Conservation (phyloP, 805 yeast genomes). For the Pichia cabralensis region DNA sequence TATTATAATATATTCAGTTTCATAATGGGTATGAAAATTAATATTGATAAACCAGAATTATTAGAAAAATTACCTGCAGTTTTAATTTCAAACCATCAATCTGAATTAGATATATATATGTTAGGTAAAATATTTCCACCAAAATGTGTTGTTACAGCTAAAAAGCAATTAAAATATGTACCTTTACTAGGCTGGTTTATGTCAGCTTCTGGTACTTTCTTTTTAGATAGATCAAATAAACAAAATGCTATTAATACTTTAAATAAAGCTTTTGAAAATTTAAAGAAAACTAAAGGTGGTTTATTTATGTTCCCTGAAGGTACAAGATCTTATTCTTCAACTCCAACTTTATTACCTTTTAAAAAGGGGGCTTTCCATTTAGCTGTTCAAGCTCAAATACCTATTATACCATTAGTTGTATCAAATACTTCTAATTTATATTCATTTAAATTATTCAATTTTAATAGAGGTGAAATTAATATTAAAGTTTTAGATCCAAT, state of each 20-base stretch:
- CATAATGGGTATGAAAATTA: constrained; percentile 60
- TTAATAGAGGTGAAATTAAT: constrained; percentile 66
- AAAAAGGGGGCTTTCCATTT: constrained; percentile 98
- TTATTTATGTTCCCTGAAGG: constrained; percentile 96
- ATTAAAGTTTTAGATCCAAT: constrained; percentile 79
- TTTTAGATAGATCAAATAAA: constrained; percentile 74
- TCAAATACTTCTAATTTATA: constrained; percentile 74
- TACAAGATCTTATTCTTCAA: constrained; percentile 71
- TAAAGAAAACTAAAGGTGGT: constrained; percentile 58
- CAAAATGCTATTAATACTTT: constrained; percentile 68
- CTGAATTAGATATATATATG: constrained; percentile 73
- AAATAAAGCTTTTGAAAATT: constrained; percentile 51
- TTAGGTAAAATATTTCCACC: constrained; percentile 80
- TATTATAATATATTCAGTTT: constrained; percentile 55
- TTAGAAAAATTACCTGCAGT: constrained; percentile 62
- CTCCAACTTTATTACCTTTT: constrained; percentile 70
- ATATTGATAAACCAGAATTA: constrained; percentile 55
- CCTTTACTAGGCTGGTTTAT: constrained; percentile 98
- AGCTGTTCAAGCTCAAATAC: constrained; percentile 87
- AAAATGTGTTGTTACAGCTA: constrained; percentile 88
- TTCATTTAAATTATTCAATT: constrained; percentile 49
- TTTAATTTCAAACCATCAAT: constrained; percentile 81
- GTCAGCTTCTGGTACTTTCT: constrained; percentile 83
- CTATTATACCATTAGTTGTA: constrained; percentile 81
- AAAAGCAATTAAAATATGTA: constrained; percentile 67